These are phyloP conservation scores for Pestalotiopsis sp. DNA, from an alignment of 2,329 filamentous ascomycete species.

Conservation along the genomic window DNA sequence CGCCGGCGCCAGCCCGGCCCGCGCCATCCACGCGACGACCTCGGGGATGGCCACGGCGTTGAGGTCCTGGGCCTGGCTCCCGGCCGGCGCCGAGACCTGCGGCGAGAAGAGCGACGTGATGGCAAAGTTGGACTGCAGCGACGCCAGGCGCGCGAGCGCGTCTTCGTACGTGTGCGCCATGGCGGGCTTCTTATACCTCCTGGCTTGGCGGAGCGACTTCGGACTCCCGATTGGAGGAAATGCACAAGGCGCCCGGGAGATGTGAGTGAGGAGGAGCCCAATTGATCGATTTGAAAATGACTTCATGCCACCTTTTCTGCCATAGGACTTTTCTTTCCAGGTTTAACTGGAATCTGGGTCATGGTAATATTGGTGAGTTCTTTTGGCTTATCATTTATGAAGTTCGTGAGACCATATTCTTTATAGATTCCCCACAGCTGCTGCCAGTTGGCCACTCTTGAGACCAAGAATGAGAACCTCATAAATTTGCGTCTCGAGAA, in stretches of 20 bases:
- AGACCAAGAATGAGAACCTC: neutral
- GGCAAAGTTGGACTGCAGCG: slow-evolving; percentile 78
- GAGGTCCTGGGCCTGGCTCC: slow-evolving; percentile 51
- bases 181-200: slow-evolving; percentile 13
- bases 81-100: slow-evolving; percentile 50
- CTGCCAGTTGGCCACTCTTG: neutral
- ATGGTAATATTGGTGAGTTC: neutral
- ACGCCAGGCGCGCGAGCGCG: slow-evolving; percentile 75
- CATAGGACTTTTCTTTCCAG: neutral
- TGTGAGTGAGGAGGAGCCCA: neutral
- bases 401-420: neutral
- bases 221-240: neutral
- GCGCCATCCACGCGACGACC: slow-evolving; percentile 76
- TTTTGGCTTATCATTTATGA: neutral
- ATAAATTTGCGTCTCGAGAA: neutral
- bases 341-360: neutral
- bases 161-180: slow-evolving; percentile 56
- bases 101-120: slow-evolving; percentile 55
- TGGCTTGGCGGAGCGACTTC: neutral
- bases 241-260: neutral
- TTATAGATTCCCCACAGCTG: neutral
- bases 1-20: slow-evolving; percentile 69
- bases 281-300: neutral
- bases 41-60: slow-evolving; percentile 80
- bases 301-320: neutral